Evolutionary conservation across 1,139 yeast species (phyloP), one percentile per base, ranked within the genome.

Genomic region (Chernovozyma sophiae-reginae): DNA sequence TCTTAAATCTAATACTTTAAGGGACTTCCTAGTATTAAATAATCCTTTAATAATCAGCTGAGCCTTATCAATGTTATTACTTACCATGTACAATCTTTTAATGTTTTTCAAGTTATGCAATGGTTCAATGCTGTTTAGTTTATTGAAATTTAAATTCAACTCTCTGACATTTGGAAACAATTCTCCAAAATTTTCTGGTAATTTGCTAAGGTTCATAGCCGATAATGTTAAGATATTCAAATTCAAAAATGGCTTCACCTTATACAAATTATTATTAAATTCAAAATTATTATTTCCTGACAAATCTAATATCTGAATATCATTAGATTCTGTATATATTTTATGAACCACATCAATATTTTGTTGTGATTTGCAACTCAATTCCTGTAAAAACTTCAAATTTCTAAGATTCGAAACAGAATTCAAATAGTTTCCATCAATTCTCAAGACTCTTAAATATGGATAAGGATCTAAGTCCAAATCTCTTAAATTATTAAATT

Each of bases 81-180:
- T 72, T 16, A 77, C 62, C 37, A 75, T 42, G 39, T 60, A 71
- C 31, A 77, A 49, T 41, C 64, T 62, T 34, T 56, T 61, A 35
- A 78, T 55, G 34, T 62, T 56, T 13, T 45, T 46, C 43, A 73
- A 52, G 3, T 52, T 51, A 2, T 52, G 32, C 28, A 72, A 53
- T 1, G 58, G 64, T 4, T 48, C 37, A 23, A 71, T 47, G 36
- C 56, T 52, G 12, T 36, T 44, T 32, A 77, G 49, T 32, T 58
- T 60, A 50, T 77, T 77, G 53, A 77, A 77, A 43, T 73, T 75
- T 39, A 77, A 57, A 43, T 75, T 74, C 36, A 77, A 52, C 34
- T 70, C 74, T 23, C 66, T 49, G 28, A 77, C 59, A 43, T 74
- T 64, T 14, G 80, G 79, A 47, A 73, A 75, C 30, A 60, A 37